Percentiles rank a stretch among this genome's conserved stretches.
Conservation (phyloP, 768 basidiomycete genomes). For the Tephrocybe sp. region DNA sequence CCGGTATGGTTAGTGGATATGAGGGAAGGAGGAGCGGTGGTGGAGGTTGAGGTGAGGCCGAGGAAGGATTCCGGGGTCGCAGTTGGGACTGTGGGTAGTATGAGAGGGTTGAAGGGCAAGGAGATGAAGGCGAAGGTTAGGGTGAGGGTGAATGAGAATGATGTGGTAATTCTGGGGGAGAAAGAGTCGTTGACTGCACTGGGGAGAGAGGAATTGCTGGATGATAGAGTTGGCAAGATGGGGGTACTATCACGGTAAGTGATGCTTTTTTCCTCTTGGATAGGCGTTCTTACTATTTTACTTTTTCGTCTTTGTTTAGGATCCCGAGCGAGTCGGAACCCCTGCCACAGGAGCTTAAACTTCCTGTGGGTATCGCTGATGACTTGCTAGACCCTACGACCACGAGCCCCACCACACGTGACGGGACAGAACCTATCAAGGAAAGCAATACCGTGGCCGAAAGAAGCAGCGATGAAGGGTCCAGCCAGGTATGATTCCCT, state of each 20-base stretch:
- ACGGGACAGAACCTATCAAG: constrained; percentile 17
- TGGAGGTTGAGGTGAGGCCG: constrained; percentile 57
- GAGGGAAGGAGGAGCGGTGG: constrained; percentile 46
- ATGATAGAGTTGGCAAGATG: constrained; percentile 67
- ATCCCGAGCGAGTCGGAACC: constrained; percentile 53
- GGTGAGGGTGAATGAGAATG: constrained; percentile 41
- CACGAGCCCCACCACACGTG: constrained; percentile 15
- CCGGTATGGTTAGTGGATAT: constrained; percentile 74
- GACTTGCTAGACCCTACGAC: constrained; percentile 47
- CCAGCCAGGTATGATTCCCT: constrained; percentile 25
- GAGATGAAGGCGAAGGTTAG: constrained; percentile 27
- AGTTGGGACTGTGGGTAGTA: constrained; percentile 28
- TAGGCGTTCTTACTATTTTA: constrained; percentile 6
- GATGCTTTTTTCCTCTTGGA: constrained; percentile 6
- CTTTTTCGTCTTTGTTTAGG: constrained; percentile 26
- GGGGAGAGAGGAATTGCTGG: constrained; percentile 75
- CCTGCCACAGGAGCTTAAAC: constrained; percentile 58
- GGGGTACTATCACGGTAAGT: constrained; percentile 65
- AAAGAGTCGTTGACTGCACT: constrained; percentile 72
- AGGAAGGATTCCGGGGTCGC: constrained; percentile 23
- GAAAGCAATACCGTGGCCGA: constrained; percentile 16
- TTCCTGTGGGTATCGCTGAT: constrained; percentile 59
- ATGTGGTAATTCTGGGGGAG: constrained; percentile 65
- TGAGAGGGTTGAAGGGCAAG: constrained; percentile 29
- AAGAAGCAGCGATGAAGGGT: constrained; percentile 23